Base-by-base conservation (phyloP, 2,329 filamentous ascomycete species). In the Aspergillus pseudonomiae region DNA sequence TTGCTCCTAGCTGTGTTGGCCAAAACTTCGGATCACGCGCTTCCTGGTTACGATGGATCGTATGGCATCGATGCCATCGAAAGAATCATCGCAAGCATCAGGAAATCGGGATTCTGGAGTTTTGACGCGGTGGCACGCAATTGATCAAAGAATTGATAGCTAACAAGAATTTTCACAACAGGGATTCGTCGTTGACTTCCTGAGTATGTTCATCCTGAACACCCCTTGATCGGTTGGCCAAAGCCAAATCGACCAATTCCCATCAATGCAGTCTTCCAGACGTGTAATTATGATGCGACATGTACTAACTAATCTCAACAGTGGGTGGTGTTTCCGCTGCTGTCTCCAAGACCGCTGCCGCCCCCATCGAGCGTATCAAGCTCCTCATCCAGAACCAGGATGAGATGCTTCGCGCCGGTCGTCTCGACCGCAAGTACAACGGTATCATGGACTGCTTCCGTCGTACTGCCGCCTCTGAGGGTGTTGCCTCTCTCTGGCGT, bases 311-410 rank as follows among this genome's bases (percentile, higher is more conserved):
- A 65, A 71, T 75, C 21, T 59, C n/a, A 26, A 19, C 76, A 96
- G 93, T 99, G 95, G 95, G 95, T 91, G 95, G 95, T 97, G 91
- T 99, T 77, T 97, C 95, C 81, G 95, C 95, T 84, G 95, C 95
- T 84, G 94, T 99, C 91, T 99, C 95, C 83, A 99, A 99, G 93
- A 99, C 95, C 76, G 95, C 95, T 80, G 95, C 95, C 82, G 95
- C 95, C 86, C 95, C 95, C 85, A 99, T 99, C 78, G 95, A 99
- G 94, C 95, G 95, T 93, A 91, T 99, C 86, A 99, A 99, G 94
- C 95, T 99, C 81, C 92, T 99, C 81, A 96, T 99, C 87, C 95
- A 99, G 89, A 99, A 99, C 88, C 95, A 99, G 95, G 95, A 99
- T 95, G 95, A 99, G 89, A 99, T 99, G 95, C 86, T 99, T 79